Evolutionary conservation across 2,329 filamentous ascomycete genomes (phyloP).

Genomic region (Lasiodiplodia theobromae): DNA sequence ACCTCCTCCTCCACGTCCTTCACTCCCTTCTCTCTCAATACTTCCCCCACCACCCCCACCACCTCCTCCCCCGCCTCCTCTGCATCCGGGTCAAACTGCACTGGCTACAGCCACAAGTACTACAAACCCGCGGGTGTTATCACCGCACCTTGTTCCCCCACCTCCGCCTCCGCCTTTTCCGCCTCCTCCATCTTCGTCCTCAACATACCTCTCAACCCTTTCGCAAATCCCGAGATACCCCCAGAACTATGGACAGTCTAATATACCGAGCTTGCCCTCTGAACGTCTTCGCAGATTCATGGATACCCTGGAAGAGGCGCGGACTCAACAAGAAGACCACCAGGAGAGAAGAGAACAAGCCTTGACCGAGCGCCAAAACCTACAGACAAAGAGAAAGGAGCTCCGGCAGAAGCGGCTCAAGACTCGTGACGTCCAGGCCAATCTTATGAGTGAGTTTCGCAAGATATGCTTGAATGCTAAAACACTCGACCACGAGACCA

Average conservation of each 20-base stretch:
- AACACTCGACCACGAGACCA: background rate
- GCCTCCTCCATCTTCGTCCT: background rate
- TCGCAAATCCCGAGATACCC: background rate
- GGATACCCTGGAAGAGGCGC: background rate
- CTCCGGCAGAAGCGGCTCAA: background rate
- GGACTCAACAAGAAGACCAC: background rate
- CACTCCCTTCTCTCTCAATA: too few species aligned
- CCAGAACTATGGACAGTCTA: background rate
- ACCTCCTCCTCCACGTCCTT: too few species aligned
- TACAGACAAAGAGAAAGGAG: background rate
- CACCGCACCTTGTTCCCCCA: background rate
- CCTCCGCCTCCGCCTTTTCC: background rate
- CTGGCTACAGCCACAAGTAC: background rate
- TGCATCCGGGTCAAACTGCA: background rate
- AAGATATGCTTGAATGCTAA: slow-evolving; percentile 14
- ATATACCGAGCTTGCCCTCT: background rate
- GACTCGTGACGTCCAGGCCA: background rate
- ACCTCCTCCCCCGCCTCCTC: background rate
- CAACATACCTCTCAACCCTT: background rate
- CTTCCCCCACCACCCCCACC: background rate
- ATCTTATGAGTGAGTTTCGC: background rate
- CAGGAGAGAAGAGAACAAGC: background rate
- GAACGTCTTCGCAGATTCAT: background rate
- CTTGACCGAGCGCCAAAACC: background rate
- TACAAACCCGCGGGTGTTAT: background rate